These are phyloP conservation scores for Quercus lobata DNA, from an alignment of 331 rosid genomes.

Conservation along the genomic window DNA sequence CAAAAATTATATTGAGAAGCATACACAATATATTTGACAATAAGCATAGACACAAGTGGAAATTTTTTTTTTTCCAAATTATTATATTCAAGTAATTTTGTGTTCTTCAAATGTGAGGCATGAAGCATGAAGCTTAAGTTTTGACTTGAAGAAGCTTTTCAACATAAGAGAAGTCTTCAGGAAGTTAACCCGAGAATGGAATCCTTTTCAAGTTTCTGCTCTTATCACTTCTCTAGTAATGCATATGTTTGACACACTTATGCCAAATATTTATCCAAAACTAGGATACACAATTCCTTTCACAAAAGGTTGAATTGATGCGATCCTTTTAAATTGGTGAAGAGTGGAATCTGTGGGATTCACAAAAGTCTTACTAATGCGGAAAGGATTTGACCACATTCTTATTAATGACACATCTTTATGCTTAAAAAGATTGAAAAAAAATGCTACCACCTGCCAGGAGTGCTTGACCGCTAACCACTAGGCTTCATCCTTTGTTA, in stretches of 20 bases:
- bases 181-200: neutral
- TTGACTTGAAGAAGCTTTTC: too few relatives aligned
- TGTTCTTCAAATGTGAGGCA: slow-evolving; percentile 16
- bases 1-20: too few relatives aligned
- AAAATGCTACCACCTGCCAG: neutral
- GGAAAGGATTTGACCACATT: neutral
- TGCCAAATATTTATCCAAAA: neutral
- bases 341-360: neutral
- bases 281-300: neutral
- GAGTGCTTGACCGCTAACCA: neutral
- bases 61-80: neutral
- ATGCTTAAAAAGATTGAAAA: neutral
- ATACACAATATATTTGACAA: too few relatives aligned
- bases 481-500: neutral
- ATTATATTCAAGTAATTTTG: neutral
- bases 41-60: too few relatives aligned
- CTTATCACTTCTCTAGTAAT: neutral
- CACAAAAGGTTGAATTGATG: neutral
- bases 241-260: neutral
- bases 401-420: neutral
- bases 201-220: neutral
- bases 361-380: neutral
- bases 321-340: neutral
- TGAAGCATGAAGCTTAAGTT: too few relatives aligned
- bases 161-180: too few relatives aligned